Evolutionary conservation across 805 yeast species (phyloP).

Genomic region (Lipomyces sp.): DNA sequence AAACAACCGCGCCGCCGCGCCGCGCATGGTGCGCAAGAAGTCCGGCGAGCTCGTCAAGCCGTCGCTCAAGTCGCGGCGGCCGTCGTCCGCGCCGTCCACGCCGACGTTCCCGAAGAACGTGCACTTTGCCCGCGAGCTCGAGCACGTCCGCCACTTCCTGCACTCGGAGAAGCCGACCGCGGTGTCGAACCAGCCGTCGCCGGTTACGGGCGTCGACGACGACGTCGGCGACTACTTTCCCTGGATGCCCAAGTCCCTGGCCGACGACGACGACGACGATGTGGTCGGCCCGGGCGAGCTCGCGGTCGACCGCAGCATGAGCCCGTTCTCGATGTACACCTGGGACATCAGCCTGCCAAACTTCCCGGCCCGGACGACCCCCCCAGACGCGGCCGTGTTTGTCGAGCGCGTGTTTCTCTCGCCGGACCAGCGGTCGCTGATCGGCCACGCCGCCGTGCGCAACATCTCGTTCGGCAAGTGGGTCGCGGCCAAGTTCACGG

Average conservation of each 20-base stretch:
- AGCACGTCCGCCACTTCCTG: slow-evolving; percentile 66
- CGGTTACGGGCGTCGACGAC: slow-evolving; percentile 43
- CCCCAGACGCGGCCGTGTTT: slow-evolving; percentile 44
- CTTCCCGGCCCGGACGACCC: slow-evolving; percentile 30
- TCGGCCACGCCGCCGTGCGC: slow-evolving; percentile 76
- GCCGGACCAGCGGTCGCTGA: slow-evolving; percentile 53
- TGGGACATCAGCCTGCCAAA: slow-evolving; percentile 39
- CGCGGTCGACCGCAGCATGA: not conserved
- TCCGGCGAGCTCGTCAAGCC: slow-evolving; percentile 84
- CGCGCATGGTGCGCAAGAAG: slow-evolving; percentile 65
- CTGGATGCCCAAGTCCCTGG: slow-evolving; percentile 29
- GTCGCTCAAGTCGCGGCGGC: slow-evolving; percentile 50
- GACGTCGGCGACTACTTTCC: slow-evolving; percentile 37
- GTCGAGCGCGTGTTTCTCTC: slow-evolving; percentile 63
- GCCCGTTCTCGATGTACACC: slow-evolving; percentile 28
- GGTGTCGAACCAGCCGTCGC: slow-evolving; percentile 66
- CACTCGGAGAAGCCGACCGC: slow-evolving; percentile 73
- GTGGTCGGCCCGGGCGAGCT: not conserved
- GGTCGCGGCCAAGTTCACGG: slow-evolving; percentile 68
- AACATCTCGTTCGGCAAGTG: slow-evolving; percentile 67
- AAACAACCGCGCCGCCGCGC: slow-evolving; percentile 9
- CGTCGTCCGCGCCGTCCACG: slow-evolving; percentile 41
- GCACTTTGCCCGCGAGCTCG: slow-evolving; percentile 65
- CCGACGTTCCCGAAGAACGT: slow-evolving; percentile 67
- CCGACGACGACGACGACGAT: slow-evolving; percentile 23